A percentile compares a stretch with the other conserved stretches of the same genome.
Evolutionary conservation across 2,329 filamentous ascomycete genomes (phyloP).

Genomic region (Curvularia sp.): DNA sequence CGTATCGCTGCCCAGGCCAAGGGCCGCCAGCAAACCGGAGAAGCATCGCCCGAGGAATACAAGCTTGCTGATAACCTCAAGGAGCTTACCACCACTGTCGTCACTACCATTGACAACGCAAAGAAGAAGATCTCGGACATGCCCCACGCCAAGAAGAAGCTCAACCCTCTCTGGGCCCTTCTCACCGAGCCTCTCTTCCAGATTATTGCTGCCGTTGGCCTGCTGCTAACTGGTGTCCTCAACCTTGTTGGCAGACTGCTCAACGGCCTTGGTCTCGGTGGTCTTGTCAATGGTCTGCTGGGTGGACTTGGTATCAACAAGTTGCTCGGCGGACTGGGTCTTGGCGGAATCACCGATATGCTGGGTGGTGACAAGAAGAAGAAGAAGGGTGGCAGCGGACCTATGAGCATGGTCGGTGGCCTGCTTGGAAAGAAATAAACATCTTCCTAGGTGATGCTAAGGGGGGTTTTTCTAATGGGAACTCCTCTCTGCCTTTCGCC

Average conservation of each 20-base stretch:
- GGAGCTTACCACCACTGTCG: slow-evolving; percentile 81
- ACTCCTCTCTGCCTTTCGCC: not conserved
- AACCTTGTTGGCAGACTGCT: slow-evolving; percentile 82
- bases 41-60: slow-evolving; percentile 83
- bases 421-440: slow-evolving; percentile 53
- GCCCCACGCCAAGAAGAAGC: slow-evolving; percentile 93
- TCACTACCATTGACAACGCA: slow-evolving; percentile 82
- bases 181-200: slow-evolving; percentile 87
- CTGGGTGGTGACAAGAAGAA: slow-evolving; percentile 62
- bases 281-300: slow-evolving; percentile 78
- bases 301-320: slow-evolving; percentile 79
- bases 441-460: not conserved
- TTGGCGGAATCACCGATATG: slow-evolving; percentile 59
- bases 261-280: slow-evolving; percentile 81
- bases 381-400: slow-evolving; percentile 47
- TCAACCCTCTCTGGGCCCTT: slow-evolving; percentile 87
- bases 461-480: not conserved
- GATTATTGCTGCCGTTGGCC: slow-evolving; percentile 86
- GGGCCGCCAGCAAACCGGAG: slow-evolving; percentile 74
- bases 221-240: slow-evolving; percentile 82
- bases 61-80: slow-evolving; percentile 84
- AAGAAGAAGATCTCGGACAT: slow-evolving; percentile 90
- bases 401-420: slow-evolving; percentile 57
- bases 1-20: slow-evolving; percentile 85
- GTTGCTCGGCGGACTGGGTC: slow-evolving; percentile 74